Base-by-base conservation (phyloP, 2,329 filamentous ascomycete genomes). In the Colletotrichum musae region DNA sequence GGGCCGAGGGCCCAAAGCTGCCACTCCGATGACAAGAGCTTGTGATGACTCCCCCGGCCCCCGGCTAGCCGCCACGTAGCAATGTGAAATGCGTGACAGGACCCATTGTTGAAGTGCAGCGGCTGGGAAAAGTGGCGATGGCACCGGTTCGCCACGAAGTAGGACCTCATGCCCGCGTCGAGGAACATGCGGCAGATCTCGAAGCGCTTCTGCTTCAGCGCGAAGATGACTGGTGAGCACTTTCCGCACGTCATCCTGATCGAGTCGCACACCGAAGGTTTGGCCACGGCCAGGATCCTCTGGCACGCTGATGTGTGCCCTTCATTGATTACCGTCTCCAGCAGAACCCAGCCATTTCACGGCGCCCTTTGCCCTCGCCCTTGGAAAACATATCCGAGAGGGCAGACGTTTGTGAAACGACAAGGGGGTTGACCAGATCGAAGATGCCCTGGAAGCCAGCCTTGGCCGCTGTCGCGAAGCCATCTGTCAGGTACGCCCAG, bases 181-280 rank as follows among this genome's bases (percentile, higher is more conserved):
- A 65, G 10, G 15, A 65, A 51, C n/a, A 51, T 3, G 21, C 9
- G 0, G 28, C 62, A 6, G 28, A 16, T 12, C 4, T 15, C 5
- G 57, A 58, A 39, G n/a, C 32, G 3, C 24, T 24, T 13, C 9
- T 28, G n/a, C 18, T 45, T 16, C 21, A 36, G 7, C 15, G 62
- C 54, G 9, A 59, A 18, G 12, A 64, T 47, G 5, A 64, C 15
- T 6, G 62, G 53, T 4, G 47, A 64, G 47, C 62, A 64, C 12
- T 58, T 41, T 18, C 54, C 62, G 5, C 62, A 64, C n/a, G 53
- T n/a, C 32, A 64, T 4, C 16, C 32, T 36, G 9, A 59, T 32
- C 13, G 54, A 51, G 36, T 64, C 32, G 6, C 32, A 2, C 1
- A 7, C 15, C 45, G 47, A 18, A 5, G 24, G 53, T 2, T 45